Conservation (phyloP, 306 rosid species). For the Chamaecrista fasciculata region DNA sequence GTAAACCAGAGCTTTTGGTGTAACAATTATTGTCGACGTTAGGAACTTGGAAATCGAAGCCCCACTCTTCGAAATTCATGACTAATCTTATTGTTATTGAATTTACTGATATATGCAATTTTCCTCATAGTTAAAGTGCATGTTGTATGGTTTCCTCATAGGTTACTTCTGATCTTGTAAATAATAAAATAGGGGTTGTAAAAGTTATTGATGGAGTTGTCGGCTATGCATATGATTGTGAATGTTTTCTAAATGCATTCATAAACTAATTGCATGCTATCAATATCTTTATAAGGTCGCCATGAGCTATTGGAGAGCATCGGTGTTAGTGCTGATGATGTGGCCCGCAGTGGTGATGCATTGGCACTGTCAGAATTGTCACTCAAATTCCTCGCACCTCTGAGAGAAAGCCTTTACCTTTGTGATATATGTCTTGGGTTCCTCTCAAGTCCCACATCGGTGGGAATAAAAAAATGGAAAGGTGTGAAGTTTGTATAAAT, state of each 20-base stretch:
- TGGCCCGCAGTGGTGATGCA: conserved; percentile 70
- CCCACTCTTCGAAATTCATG: background rate
- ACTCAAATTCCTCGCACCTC: conserved; percentile 77
- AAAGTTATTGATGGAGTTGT: conserved; percentile 2
- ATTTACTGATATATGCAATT: background rate
- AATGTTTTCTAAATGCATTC: background rate
- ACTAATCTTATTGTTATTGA: background rate
- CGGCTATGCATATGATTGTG: background rate
- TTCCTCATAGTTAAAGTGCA: too few relatives aligned
- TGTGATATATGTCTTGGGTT: too few relatives aligned
- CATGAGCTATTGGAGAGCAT: conserved; percentile 65
- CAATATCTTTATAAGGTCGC: conserved; percentile 55
- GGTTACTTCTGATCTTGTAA: background rate
- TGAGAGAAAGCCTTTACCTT: conserved; percentile 69
- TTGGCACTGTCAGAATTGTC: conserved; percentile 74
- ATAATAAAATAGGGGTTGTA: background rate
- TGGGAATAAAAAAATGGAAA: too few relatives aligned
- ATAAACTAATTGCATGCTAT: conserved; percentile 25
- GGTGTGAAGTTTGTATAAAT: too few relatives aligned
- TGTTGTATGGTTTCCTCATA: too few relatives aligned
- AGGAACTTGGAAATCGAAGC: background rate
- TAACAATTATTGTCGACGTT: background rate
- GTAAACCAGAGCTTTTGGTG: background rate
- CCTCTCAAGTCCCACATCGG: too few relatives aligned
- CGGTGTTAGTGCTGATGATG: conserved; percentile 59